Conservation (phyloP, 2,329 filamentous ascomycete genomes). For the Aspergillus sp. region DNA sequence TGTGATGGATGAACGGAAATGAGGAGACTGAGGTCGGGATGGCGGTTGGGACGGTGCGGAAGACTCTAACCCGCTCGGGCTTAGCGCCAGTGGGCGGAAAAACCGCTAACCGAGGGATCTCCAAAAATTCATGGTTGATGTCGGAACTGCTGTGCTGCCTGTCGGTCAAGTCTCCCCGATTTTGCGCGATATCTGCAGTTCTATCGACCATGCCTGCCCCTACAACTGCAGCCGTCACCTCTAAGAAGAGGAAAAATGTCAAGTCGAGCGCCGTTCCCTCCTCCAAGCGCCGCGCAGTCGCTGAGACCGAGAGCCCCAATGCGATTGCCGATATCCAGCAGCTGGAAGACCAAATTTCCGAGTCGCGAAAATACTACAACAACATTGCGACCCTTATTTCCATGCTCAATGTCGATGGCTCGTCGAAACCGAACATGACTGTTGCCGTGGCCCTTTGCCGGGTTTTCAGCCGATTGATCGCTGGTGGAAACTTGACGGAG, state of each 20-base stretch:
- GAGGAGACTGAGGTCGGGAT: constrained; percentile 45
- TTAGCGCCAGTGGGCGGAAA: constrained; percentile 33
- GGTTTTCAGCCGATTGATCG: constrained; percentile 79
- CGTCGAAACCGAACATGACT: constrained; percentile 61
- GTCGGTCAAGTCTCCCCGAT: not conserved
- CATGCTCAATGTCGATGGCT: constrained; percentile 55
- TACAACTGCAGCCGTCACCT: constrained; percentile 25
- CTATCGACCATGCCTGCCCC: constrained; percentile 31
- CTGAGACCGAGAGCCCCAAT: constrained; percentile 53
- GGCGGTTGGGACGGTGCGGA: constrained; percentile 40
- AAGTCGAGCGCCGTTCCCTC: constrained; percentile 40
- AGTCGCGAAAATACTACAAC: constrained; percentile 89
- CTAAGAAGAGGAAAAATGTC: constrained; percentile 45
- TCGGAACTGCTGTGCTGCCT: constrained; percentile 5
- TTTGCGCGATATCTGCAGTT: constrained; percentile 27
- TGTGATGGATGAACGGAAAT: constrained; percentile 42
- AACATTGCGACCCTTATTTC: constrained; percentile 75
- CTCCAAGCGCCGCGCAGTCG: constrained; percentile 50
- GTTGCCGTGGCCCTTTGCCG: constrained; percentile 81
- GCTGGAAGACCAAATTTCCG: constrained; percentile 77
- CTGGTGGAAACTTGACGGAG: constrained; percentile 68
- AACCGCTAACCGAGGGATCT: constrained; percentile 34
- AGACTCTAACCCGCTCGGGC: constrained; percentile 38
- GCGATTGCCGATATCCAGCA: constrained; percentile 67
- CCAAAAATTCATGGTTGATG: constrained; percentile 29